Conservation (phyloP, 495 filamentous ascomycete genomes). For the Penicillium dipodomyicola region DNA sequence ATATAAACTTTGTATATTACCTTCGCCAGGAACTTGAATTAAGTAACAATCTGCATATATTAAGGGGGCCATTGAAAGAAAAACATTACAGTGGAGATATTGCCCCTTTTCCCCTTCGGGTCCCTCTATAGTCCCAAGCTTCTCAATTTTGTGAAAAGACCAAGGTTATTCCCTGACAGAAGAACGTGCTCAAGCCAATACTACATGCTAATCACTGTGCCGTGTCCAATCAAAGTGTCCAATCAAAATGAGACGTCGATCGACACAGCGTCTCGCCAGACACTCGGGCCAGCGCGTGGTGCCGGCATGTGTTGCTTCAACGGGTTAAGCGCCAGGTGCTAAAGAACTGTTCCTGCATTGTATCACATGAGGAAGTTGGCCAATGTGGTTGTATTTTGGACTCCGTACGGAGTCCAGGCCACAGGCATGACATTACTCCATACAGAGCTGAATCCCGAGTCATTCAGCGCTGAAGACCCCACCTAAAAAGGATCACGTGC, state of each 20-base stretch:
- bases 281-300: constrained; percentile 25
- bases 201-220: constrained; percentile 1
- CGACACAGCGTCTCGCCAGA: constrained; percentile 14
- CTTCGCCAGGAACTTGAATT: neutral
- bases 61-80: constrained; percentile 17
- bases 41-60: constrained; percentile 12
- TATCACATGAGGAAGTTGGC: constrained; percentile 9
- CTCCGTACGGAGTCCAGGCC: neutral
- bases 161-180: neutral
- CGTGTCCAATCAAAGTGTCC: constrained; percentile 12
- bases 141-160: neutral
- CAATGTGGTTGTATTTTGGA: constrained; percentile 8
- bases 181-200: constrained; percentile 13
- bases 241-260: constrained; percentile 10
- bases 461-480: neutral
- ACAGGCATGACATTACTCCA: neutral
- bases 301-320: constrained; percentile 21
- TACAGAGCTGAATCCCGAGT: neutral
- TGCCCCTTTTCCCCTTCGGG: constrained; percentile 12
- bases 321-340: constrained; percentile 14
- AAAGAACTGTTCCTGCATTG: constrained; percentile 3
- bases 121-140: neutral
- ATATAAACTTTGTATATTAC: neutral
- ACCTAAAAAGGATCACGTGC: neutral
- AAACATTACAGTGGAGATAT: neutral